Base-by-base conservation (phyloP, 129 eudicot species). In the Artemisia annua region DNA sequence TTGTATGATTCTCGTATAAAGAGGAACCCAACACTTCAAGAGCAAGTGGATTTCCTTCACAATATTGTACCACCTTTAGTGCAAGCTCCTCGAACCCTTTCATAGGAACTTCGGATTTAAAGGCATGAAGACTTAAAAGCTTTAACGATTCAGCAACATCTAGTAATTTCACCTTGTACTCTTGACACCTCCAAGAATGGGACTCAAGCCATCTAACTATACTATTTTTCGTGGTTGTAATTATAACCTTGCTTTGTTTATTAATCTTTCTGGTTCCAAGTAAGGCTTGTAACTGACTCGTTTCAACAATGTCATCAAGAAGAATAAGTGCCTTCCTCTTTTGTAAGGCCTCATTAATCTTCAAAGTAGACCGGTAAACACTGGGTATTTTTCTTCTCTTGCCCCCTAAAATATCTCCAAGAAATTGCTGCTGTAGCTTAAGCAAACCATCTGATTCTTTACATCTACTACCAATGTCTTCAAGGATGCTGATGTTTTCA, bases 61-160 rank as follows among this genome's bases (percentile, higher is more conserved):
- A 80, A 16, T 50, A 68, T 12, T n/a, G 1, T 50, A 80, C 35
- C 2, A 65, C 64, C 7, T 28, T 17, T 22, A 1, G 35, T 20
- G 57, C 60, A 4, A 18, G 72, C 14, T 80, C 16, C 17, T 17
- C 4, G 53, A 60, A 56, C 54, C 48, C 69, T 8, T 39, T 30
- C 16, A 28, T 1, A 1, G 71, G 70, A 58, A 3, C 32, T 32
- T 43, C 69, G 26, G 66, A 10, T 19, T 66, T 61, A 63, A 80
- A 80, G 32, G 85, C 85, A 76, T 76, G 78, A 71, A 63, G 78
- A 71, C 71, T 7, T 15, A 81, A 75, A 15, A 75, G 78, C 67
- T 71, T 70, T 11, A 64, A 5, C 0, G 78, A 76, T 70, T 76
- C 78, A 30, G 56, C 30, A 3, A 5, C 4, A 14, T 44, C 17